Evolutionary conservation across 495 filamentous ascomycete species (phyloP).

Genomic region (Lophiotrema nucula): DNA sequence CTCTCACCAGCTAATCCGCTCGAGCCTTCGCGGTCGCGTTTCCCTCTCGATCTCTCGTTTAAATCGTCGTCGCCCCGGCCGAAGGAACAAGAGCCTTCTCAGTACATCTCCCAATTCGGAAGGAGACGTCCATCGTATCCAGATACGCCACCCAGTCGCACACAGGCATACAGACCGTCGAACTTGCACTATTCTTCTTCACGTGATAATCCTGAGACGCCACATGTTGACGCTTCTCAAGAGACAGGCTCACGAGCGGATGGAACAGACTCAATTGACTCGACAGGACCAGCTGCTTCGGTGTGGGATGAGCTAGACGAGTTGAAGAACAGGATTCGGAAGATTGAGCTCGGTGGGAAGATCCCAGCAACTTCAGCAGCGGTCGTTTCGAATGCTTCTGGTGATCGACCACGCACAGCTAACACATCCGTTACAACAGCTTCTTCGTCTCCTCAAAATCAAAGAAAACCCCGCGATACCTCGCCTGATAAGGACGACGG

Average conservation of each 20-base stretch:
- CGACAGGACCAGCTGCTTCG: slow-evolving; percentile 75
- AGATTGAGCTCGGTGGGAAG: slow-evolving; percentile 88
- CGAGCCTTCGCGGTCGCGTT: slow-evolving; percentile 23
- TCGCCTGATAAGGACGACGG: not conserved
- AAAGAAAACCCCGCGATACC: slow-evolving; percentile 42
- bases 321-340: slow-evolving; percentile 87
- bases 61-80: slow-evolving; percentile 14
- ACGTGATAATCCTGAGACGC: slow-evolving; percentile 20
- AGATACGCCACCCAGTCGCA: slow-evolving; percentile 28
- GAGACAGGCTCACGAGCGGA: slow-evolving; percentile 40
- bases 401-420: slow-evolving; percentile 83
- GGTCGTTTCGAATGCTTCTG: slow-evolving; percentile 69
- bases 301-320: slow-evolving; percentile 99
- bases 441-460: slow-evolving; percentile 78
- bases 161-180: slow-evolving; percentile 29
- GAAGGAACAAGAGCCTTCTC: slow-evolving; percentile 38
- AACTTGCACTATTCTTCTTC: slow-evolving; percentile 34
- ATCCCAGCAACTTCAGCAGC: slow-evolving; percentile 76
- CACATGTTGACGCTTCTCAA: slow-evolving; percentile 18
- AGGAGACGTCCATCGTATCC: slow-evolving; percentile 49
- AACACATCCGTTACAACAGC: slow-evolving; percentile 91
- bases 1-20: slow-evolving; percentile 17
- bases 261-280: slow-evolving; percentile 82
- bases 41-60: slow-evolving; percentile 23
- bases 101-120: slow-evolving; percentile 43